Evolutionary conservation across 2,329 filamentous ascomycete genomes (phyloP), one percentile per base, ranked within the genome.

Genomic region (Colletotrichum sidae): DNA sequence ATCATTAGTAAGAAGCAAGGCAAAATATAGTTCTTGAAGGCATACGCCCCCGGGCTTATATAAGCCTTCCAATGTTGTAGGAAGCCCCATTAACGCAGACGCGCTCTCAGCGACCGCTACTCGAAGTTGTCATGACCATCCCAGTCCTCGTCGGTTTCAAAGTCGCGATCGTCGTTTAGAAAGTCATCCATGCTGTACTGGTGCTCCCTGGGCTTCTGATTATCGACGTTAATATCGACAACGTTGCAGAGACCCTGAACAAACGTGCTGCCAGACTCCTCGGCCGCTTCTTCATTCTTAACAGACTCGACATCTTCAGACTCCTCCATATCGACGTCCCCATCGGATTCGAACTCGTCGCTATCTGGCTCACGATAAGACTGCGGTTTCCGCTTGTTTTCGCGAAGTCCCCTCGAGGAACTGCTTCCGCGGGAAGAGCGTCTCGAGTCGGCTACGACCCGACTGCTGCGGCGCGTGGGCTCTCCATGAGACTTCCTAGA

Each of bases 131-230:
- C 12, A 47, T 55, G 37, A 47, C 52, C 52, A 9, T 47, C 83
- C 86, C 84, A 87, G 37, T 87, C 85, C 1, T 80, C 84, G 76
- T 86, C 85, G 3, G 80, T 81, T 42, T 87, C 83, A 41, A 87
- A 84, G 61, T 86, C 83, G 4, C 82, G 83, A 3, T 81, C 78
- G 2, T 75, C 76, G 76, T 91, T 77, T 12, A 92, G 76, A 70
- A 95, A 94, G 73, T 95, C 91, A 1, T 85, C 87, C 81, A 93
- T 92, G 25, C 84, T 84, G 68, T 85, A 92, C 67, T 90, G 88
- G 33, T 85, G 79, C 77, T 93, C 92, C 2, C 84, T 83, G 6
- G 89, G 88, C 66, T 92, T 89, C 72, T 92, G 86, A 73, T 94
- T 94, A 76, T 94, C 92, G 69, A 94, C 89, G 49, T 87, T 81